Evolutionary conservation across 1,284 basidiomycete genomes (phyloP), one percentile per base, ranked within the genome.

Genomic region (Cutaneotrichosporon sp.): DNA sequence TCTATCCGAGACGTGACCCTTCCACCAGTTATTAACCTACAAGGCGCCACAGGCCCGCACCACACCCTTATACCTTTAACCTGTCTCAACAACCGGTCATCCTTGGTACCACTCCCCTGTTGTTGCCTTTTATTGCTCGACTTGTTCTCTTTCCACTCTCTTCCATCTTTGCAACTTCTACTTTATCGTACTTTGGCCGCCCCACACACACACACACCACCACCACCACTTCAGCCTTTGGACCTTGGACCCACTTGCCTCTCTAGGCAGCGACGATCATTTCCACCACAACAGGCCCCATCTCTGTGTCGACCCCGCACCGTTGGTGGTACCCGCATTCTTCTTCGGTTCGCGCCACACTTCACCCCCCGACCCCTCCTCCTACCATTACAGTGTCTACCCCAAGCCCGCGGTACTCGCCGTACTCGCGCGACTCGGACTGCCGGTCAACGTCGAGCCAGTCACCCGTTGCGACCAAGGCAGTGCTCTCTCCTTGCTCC

Each of bases 371-470:
- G 14, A 37, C 17, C 36, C 36, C 14, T 4, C 36, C 36, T 8
- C 8, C 36, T 21, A 37, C 34, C 35, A 30, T 20, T 18, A 38
- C 45, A 9, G 34, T 46, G 35, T 46, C 45, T 38, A 37, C 45
- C 18, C 26, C 33, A 10, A 34, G 17, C 18, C 12, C 20, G 12
- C 30, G 45, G 18, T 35, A 46, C 45, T 46, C 45, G 45, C 45
- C 45, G 45, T 46, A 46, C 35, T 46, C 45, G 45, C 45, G 45
- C 18, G 35, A 37, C 20, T 37, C 45, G 20, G 17, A 35, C 8
- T 37, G 21, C 8, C 34, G 45, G 22, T 38, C 44, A 4, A 12
- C 44, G 18, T 8, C 13, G 8, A 21, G 14, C 36, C 13, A 14
- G 14, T 37, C 36, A 4, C 36, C 36, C 17, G 36, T 37, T 18